Conservation (phyloP, 768 basidiomycete species). For the Wakefieldia striispora region DNA sequence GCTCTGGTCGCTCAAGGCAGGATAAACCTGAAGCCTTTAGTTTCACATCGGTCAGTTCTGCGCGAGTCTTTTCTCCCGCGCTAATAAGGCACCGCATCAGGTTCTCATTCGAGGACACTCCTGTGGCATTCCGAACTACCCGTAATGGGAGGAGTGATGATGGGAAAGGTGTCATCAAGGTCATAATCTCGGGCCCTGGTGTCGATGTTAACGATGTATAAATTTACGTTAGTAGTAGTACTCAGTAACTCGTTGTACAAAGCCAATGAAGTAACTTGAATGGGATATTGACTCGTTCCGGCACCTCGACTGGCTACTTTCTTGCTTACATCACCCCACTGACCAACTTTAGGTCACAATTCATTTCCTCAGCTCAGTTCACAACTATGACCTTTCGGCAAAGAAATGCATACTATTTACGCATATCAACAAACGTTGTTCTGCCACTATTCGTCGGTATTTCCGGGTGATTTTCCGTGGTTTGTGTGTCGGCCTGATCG, state of each 20-base stretch:
- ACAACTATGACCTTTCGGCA: conserved; percentile 59
- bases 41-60: conserved; percentile 72
- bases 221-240: conserved; percentile 1
- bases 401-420: conserved; percentile 80
- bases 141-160: conserved; percentile 78
- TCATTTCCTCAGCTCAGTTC: no score
- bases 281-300: no score
- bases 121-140: conserved; percentile 79
- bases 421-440: conserved; percentile 68
- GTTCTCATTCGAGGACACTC: conserved; percentile 74
- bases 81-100: conserved; percentile 32
- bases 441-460: conserved; percentile 74
- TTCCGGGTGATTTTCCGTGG: neutral
- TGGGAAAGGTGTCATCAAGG: conserved; percentile 87
- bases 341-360: no score
- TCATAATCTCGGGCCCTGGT: conserved; percentile 81
- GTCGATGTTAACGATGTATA: conserved; percentile 44
- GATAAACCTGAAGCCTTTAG: conserved; percentile 83
- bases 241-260: no score
- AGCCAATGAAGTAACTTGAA: no score
- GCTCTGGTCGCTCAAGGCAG: conserved; percentile 78
- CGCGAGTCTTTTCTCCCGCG: neutral
- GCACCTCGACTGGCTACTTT: no score
- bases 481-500: conserved; percentile 4
- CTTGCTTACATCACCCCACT: no score